Conservation (phyloP, 108 stramenopile genomes). For the Tribonema minus region DNA sequence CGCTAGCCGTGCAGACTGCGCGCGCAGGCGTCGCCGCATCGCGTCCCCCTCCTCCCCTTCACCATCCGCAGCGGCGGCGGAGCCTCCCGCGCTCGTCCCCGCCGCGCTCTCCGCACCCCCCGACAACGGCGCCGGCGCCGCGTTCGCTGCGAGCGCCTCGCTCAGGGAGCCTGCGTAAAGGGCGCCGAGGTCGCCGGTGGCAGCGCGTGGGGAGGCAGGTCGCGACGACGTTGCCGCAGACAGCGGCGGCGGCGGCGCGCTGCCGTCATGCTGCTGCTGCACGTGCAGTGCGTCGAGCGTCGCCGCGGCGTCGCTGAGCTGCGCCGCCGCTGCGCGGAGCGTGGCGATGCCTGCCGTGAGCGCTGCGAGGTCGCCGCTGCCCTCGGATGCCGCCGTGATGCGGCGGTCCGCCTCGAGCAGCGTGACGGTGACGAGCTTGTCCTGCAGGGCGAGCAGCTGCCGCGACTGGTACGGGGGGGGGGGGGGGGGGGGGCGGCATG, state of each 20-base stretch:
- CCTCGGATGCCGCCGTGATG: not conserved
- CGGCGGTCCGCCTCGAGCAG: not conserved
- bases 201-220: no score
- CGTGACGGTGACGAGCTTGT: not conserved
- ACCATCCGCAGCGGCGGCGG: not conserved
- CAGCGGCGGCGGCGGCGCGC: no score
- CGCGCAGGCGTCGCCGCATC: constrained; percentile 1
- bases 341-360: not conserved
- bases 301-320: not conserved
- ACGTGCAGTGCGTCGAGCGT: not conserved
- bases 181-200: constrained; percentile 6
- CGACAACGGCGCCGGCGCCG: not conserved
- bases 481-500: no score
- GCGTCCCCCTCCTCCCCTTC: not conserved
- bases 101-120: no score
- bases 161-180: constrained; percentile 28
- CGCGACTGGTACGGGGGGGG: not conserved
- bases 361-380: no score
- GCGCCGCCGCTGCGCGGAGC: not conserved
- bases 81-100: not conserved
- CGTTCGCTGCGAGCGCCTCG: constrained; percentile 13
- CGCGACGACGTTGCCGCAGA: no score
- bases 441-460: not conserved
- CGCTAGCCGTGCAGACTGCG: constrained; percentile 5
- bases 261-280: no score